phyloP scores from a whole-genome alignment of 1,284 basidiomycete genomes.

The Marasmius oreades region DNA sequence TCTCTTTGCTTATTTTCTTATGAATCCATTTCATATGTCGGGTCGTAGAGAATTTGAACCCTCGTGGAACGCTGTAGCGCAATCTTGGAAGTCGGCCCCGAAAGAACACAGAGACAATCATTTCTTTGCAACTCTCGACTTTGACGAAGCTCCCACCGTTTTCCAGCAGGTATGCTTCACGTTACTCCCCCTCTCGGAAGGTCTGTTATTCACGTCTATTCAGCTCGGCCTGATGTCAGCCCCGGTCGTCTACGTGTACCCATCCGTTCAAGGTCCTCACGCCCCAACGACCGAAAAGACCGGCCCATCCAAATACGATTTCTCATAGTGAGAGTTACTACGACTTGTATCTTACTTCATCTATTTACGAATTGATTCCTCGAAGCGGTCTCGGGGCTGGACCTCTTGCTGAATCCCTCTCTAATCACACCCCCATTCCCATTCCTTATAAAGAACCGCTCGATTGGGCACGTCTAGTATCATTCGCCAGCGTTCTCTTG shows the following conservation, averaged over 20 bases:
- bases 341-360: conserved; percentile 6
- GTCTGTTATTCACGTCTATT: conserved; percentile 2
- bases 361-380: not conserved
- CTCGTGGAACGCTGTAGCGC: conserved; percentile 74
- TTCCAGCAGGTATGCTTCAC: conserved; percentile 68
- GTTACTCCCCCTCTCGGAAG: not conserved
- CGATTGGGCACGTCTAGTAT: conserved; percentile 58
- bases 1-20: not conserved
- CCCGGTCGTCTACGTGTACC: conserved; percentile 79
- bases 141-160: conserved; percentile 67
- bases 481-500: conserved; percentile 39
- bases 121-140: conserved; percentile 92
- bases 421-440: conserved; percentile 63
- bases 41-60: conserved; percentile 77
- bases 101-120: conserved; percentile 67
- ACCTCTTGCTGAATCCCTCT: conserved; percentile 75
- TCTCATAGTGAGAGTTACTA: conserved; percentile 53
- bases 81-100: conserved; percentile 70
- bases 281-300: conserved; percentile 48
- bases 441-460: conserved; percentile 75
- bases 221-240: conserved; percentile 73
- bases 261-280: conserved; percentile 69
- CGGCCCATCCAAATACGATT: conserved; percentile 71
- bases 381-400: conserved; percentile 77
- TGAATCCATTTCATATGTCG: conserved; percentile 6